Conservation (phyloP, 257 asterid species). For the Solanum pennellii region DNA sequence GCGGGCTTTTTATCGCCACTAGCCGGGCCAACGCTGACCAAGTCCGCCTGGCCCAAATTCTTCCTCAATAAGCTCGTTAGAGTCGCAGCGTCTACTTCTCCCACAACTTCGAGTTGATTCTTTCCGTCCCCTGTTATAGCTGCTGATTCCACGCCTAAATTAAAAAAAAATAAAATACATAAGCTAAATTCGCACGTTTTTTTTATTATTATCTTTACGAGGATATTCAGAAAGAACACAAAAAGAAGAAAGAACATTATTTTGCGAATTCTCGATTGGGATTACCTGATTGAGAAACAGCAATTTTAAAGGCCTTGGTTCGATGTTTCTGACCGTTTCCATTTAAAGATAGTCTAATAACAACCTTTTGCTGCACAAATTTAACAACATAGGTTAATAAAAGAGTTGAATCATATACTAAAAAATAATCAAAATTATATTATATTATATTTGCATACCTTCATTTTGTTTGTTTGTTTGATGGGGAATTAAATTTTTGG, state of each 20-base stretch:
- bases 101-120: not conserved
- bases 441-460: not conserved
- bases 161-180: not conserved
- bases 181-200: not conserved
- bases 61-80: not conserved
- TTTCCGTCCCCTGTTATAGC: not conserved
- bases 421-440: no score
- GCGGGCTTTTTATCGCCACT: not conserved
- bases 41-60: not conserved
- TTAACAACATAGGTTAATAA: not conserved
- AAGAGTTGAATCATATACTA: not conserved
- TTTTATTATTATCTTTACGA: not conserved
- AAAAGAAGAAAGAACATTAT: no score
- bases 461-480: not conserved
- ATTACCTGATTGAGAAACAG: not conserved
- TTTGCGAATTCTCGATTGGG: no score
- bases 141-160: conserved; percentile 1
- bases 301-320: not conserved
- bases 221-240: no score
- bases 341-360: not conserved
- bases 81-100: not conserved
- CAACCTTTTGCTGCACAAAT: not conserved
- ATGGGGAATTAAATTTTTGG: not conserved
- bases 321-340: not conserved
- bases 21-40: not conserved